A percentile compares a stretch with the other conserved stretches of the same genome.
These are phyloP conservation scores for Aspergillus fijiensis DNA, from an alignment of 2,329 filamentous ascomycete genomes.

Conservation along the genomic window DNA sequence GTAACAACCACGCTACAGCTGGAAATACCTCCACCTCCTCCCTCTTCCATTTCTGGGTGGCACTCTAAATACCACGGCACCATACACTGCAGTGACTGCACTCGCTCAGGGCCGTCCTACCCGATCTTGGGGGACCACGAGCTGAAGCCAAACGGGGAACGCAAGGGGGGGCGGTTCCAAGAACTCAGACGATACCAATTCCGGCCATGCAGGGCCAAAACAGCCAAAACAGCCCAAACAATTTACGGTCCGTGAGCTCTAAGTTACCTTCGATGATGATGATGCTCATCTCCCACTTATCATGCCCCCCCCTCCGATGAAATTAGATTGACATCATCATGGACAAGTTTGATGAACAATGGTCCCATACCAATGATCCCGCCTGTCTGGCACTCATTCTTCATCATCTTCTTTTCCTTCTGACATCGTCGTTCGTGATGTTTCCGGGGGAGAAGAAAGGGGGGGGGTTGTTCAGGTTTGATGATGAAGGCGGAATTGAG, in stretches of 20 bases:
- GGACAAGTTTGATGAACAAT: neutral
- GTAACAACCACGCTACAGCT: neutral
- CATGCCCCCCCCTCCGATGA: neutral
- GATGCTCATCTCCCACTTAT: neutral
- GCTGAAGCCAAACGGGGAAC: slow-evolving; percentile 17
- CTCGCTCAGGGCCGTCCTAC: slow-evolving; percentile 18
- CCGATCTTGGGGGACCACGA: slow-evolving; percentile 22
- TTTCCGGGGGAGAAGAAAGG: neutral
- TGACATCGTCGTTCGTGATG: neutral
- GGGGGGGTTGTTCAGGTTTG: neutral
- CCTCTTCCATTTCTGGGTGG: neutral
- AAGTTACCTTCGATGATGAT: neutral
- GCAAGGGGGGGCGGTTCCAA: slow-evolving; percentile 19
- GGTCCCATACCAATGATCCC: neutral
- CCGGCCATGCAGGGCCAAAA: slow-evolving; percentile 20
- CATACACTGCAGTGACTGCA: neutral
- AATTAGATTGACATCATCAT: neutral
- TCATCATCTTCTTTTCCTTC: neutral
- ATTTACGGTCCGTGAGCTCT: neutral
- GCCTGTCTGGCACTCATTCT: neutral
- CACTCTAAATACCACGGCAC: slow-evolving; percentile 1
- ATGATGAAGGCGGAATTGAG: neutral
- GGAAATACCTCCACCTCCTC: slow-evolving; percentile 11
- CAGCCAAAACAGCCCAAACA: slow-evolving; percentile 18
- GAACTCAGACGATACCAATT: slow-evolving; percentile 15